phyloP scores from a whole-genome alignment of 768 basidiomycete genomes.

The Boletus pseudo-olivaceus region DNA sequence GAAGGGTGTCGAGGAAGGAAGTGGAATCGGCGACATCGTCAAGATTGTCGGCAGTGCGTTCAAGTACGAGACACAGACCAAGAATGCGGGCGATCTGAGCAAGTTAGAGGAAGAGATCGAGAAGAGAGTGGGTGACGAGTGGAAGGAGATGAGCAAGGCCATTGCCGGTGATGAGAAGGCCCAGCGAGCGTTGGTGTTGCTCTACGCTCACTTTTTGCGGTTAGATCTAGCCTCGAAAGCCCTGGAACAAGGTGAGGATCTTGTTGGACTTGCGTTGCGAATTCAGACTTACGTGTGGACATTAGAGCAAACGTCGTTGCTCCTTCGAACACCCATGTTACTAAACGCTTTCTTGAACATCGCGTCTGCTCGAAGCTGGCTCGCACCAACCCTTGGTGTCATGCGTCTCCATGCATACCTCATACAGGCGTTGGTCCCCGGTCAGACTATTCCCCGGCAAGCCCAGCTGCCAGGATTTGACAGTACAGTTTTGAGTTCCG shows the following conservation, averaged over 20 bases:
- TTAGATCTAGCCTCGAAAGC: slow-evolving; percentile 47
- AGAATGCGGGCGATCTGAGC: slow-evolving; percentile 39
- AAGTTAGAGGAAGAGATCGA: slow-evolving; percentile 51
- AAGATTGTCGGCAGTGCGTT: slow-evolving; percentile 65
- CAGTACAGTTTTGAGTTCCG: slow-evolving; percentile 31
- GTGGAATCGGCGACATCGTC: slow-evolving; percentile 68
- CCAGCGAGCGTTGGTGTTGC: slow-evolving; percentile 58
- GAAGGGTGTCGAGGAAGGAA: slow-evolving; percentile 79
- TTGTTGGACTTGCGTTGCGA: not conserved
- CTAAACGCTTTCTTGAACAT: slow-evolving; percentile 82
- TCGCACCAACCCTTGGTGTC: slow-evolving; percentile 68
- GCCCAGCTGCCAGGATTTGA: slow-evolving; percentile 80
- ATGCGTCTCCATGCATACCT: slow-evolving; percentile 85
- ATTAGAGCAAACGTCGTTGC: slow-evolving; percentile 65
- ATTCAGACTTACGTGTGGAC: not conserved
- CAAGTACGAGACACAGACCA: slow-evolving; percentile 48
- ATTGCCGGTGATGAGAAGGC: slow-evolving; percentile 36
- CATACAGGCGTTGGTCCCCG: slow-evolving; percentile 75
- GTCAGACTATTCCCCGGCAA: slow-evolving; percentile 42
- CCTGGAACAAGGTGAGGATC: slow-evolving; percentile 60
- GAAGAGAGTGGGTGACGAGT: slow-evolving; percentile 47
- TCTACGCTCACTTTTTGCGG: slow-evolving; percentile 85
- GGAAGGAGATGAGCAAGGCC: slow-evolving; percentile 47
- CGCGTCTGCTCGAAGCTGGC: slow-evolving; percentile 84
- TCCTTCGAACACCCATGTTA: slow-evolving; percentile 69